phyloP scores from a whole-genome alignment of 441 rosid genomes.

The Heliophila coronopifolia region DNA sequence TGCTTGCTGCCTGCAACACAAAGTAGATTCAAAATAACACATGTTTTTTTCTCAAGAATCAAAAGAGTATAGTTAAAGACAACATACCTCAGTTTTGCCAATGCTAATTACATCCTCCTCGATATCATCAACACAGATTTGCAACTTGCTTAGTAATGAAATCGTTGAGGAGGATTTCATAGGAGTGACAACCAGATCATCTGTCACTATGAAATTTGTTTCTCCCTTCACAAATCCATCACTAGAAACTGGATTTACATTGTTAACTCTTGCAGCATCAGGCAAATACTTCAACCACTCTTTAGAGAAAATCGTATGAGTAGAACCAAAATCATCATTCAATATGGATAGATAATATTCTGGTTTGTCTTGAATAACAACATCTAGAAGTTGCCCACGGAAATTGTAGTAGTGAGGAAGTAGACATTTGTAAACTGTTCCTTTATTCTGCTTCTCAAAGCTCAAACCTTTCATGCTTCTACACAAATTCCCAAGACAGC shows the following conservation, averaged over 20 bases:
- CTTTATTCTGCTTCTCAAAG: background rate
- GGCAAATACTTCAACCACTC: background rate
- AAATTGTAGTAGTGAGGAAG: background rate
- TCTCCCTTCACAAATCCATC: slow-evolving; percentile 1
- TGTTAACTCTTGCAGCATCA: too few relatives aligned
- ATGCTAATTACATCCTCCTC: background rate
- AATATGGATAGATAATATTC: too few relatives aligned
- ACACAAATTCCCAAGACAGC: background rate
- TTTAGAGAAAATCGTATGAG: background rate
- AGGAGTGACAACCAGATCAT: slow-evolving; percentile 1
- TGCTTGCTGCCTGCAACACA: background rate
- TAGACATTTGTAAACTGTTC: background rate
- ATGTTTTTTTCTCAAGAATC: background rate
- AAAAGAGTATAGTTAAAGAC: background rate
- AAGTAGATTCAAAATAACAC: background rate
- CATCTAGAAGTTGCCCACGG: background rate
- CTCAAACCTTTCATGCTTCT: background rate
- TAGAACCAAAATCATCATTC: too few relatives aligned
- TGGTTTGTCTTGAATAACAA: background rate
- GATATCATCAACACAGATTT: background rate
- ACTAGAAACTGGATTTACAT: background rate
- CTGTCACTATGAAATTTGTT: background rate
- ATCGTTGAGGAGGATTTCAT: background rate
- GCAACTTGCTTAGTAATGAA: background rate
- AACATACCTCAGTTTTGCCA: background rate